These are phyloP conservation scores for Neofusicoccum kwambonambiense DNA, from an alignment of 2,329 filamentous ascomycete genomes.

Conservation along the genomic window DNA sequence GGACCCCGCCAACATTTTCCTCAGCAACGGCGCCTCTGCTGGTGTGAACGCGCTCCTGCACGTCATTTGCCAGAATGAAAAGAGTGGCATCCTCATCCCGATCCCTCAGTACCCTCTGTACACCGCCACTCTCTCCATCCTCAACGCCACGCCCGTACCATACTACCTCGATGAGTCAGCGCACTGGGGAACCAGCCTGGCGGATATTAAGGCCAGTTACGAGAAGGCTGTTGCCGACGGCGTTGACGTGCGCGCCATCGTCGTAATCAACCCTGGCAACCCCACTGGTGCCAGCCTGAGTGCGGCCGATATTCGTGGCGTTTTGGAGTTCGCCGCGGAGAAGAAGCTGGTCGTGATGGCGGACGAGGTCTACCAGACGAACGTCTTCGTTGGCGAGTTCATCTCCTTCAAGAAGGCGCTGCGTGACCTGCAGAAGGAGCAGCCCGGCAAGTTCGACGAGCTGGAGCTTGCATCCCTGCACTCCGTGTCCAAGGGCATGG, in stretches of 20 bases:
- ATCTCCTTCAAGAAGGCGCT: conserved; percentile 92
- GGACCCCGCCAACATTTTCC: conserved; percentile 78
- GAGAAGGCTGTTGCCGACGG: conserved; percentile 73
- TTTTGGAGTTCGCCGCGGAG: conserved; percentile 83
- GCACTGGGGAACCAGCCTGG: conserved; percentile 83
- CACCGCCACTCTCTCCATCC: conserved; percentile 82
- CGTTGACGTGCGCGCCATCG: conserved; percentile 85
- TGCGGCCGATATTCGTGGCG: conserved; percentile 73
- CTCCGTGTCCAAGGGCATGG: conserved; percentile 96
- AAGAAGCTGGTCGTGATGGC: conserved; percentile 87
- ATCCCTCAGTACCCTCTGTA: conserved; percentile 99
- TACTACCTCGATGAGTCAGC: conserved; percentile 89
- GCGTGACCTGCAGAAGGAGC: conserved; percentile 69
- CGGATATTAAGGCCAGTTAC: conserved; percentile 71
- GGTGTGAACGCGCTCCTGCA: conserved; percentile 93
- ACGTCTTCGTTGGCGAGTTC: conserved; percentile 93
- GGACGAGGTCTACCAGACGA: conserved; percentile 99
- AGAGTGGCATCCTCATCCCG: conserved; percentile 84
- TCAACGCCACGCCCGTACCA: conserved; percentile 83
- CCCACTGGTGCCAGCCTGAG: conserved; percentile 86
- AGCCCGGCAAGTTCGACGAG: conserved; percentile 72
- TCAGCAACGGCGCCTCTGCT: conserved; percentile 87
- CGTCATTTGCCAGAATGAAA: conserved; percentile 75
- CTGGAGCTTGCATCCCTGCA: conserved; percentile 91
- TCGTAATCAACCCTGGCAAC: conserved; percentile 98